A percentile compares a stretch with the other conserved stretches of the same genome.
These are phyloP conservation scores for Paramecium sonneborni DNA, from an alignment of 73 alveolate genomes.

Conservation along the genomic window DNA sequence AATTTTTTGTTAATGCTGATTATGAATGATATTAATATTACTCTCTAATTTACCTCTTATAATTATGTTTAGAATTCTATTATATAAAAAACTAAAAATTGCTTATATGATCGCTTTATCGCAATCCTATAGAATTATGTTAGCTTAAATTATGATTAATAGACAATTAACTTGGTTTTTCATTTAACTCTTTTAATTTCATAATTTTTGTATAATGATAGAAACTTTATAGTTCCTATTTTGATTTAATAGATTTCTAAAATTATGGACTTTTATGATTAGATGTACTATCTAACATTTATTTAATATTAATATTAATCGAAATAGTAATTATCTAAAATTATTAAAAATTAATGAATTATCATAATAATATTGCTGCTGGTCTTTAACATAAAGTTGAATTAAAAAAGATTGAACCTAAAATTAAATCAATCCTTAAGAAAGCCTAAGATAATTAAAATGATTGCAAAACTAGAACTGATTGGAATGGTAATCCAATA, in stretches of 20 bases:
- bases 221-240: background rate
- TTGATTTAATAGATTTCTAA: background rate
- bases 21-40: background rate
- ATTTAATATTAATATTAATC: background rate
- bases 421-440: background rate
- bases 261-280: background rate
- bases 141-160: background rate
- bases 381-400: background rate
- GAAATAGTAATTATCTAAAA: background rate
- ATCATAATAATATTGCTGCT: background rate
- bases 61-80: background rate
- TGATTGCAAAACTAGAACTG: background rate
- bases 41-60: background rate
- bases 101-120: slow-evolving; percentile 2
- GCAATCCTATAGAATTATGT: background rate
- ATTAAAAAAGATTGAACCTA: background rate
- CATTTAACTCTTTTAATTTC: background rate
- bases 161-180: background rate
- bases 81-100: background rate
- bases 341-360: background rate
- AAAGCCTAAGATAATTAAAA: background rate
- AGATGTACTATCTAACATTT: slow-evolving; percentile 10
- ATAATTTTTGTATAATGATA: background rate
- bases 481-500: background rate
- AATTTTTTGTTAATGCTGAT: background rate